Evolutionary conservation across 129 eudicot species (phyloP).

Genomic region (Helianthus tuberosus): DNA sequence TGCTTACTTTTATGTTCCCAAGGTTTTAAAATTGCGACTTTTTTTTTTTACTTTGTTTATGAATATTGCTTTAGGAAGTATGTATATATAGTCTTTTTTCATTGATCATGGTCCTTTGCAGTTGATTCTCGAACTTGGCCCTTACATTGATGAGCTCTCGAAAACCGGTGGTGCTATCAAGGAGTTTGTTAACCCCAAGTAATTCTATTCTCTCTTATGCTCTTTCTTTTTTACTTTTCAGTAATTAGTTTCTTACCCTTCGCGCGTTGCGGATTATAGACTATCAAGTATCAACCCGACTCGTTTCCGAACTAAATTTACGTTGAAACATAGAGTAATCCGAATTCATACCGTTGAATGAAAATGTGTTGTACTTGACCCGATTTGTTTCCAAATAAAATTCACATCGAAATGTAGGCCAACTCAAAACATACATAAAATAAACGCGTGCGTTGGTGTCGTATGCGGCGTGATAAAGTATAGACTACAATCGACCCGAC

Average conservation of each 20-base stretch:
- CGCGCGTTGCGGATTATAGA: too few species aligned
- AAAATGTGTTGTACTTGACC: too few species aligned
- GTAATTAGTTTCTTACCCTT: not conserved
- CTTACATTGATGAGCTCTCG: conserved; percentile 85
- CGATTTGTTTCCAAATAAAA: too few species aligned
- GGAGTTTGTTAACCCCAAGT: conserved; percentile 99
- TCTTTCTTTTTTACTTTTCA: not conserved
- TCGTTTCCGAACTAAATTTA: not conserved
- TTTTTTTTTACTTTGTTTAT: conserved; percentile 12
- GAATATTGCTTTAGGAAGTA: not conserved
- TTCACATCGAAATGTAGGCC: too few species aligned
- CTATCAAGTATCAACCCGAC: too few species aligned
- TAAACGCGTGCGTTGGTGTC: too few species aligned
- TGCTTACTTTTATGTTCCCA: not conserved
- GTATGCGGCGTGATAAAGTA: too few species aligned
- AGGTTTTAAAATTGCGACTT: not conserved
- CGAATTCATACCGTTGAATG: too few species aligned
- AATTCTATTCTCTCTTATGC: conserved; percentile 16
- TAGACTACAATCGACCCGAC: too few species aligned
- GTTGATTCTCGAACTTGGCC: conserved; percentile 86
- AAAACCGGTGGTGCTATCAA: conserved; percentile 89
- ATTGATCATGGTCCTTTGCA: conserved; percentile 30
- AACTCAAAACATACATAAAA: too few species aligned
- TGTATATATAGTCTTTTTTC: not conserved
- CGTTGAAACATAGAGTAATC: too few species aligned